Conservation (phyloP, 345 rosid species). For the Schrenkiella parvula region DNA sequence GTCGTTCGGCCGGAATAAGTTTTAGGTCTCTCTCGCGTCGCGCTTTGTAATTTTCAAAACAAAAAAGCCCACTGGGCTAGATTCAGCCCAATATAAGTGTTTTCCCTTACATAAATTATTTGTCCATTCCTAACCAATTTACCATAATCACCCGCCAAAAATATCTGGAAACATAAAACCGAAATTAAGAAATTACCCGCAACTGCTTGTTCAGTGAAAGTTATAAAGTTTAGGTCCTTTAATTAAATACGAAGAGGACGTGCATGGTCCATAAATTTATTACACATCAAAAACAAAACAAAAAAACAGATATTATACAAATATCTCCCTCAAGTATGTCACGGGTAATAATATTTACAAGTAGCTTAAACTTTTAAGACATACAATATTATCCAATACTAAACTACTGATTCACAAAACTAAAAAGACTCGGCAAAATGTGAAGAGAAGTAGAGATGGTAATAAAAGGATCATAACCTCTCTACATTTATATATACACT, state of each 20-base stretch:
- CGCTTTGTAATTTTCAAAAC: background rate
- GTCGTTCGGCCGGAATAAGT: background rate
- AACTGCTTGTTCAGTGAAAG: background rate
- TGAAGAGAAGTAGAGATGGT: background rate
- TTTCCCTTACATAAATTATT: no score
- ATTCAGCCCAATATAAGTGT: background rate
- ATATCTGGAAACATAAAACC: no score
- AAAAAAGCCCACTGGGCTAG: background rate
- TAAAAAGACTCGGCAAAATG: constrained; percentile 4
- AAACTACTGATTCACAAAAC: constrained; percentile 17
- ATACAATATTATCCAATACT: background rate
- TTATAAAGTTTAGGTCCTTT: background rate
- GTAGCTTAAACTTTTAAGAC: background rate
- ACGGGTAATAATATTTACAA: background rate
- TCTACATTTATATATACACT: constrained; percentile 15
- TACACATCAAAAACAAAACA: background rate
- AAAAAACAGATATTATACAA: background rate
- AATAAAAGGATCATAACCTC: background rate
- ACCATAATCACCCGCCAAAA: background rate
- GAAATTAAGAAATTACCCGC: no score
- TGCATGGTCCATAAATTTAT: background rate
- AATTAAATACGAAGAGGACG: background rate
- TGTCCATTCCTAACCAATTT: no score
- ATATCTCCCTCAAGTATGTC: background rate
- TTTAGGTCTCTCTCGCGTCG: constrained; percentile 20